Base-by-base conservation (phyloP, 2,329 filamentous ascomycete genomes). In the Ascochyta viciae-villosae region DNA sequence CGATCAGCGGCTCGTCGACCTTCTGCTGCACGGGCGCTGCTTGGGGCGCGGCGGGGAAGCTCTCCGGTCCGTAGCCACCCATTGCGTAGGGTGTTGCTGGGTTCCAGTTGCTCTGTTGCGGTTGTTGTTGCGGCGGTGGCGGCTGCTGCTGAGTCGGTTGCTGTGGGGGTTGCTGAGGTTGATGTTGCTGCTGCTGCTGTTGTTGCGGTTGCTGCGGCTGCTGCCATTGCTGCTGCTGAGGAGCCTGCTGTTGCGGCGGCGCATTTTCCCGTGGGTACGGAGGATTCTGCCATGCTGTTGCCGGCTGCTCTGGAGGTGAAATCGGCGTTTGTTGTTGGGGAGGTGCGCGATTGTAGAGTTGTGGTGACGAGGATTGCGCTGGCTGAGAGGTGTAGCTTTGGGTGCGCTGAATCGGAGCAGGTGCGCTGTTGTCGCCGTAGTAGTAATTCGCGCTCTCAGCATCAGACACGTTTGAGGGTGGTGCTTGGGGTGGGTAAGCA, bases 1-100 rank as follows among this genome's bases (percentile, higher is more conserved):
- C 91, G 75, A 95, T 95, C 68, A 95, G 77, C 55, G 87, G 89
- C 76, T 94, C 91, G 75, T 94, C 90, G 1, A 79, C 82, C 63
- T 82, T 78, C 16, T 79, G 75, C 38, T 79, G 76, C 51, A 74
- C 70, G 48, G 84, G 86, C 26, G 64, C 66, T 12, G 70, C 41
- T 34, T 87, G 84, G 15, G 87, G 87, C 26, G 85, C 86, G 2
- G 84, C 80, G 1, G 89, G 89, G 67, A 91, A 91, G 76, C 81
- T 53, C 75, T 72, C 66, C 69, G 80, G 68, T 68, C 80, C 53
- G 73, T 79, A 61, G 61, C 74, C 54, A 68, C 76, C 61, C 68
- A 72, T 63, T 64, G 78, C 62, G 76, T 73, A 76, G 4, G 73
- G 75, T 10, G 53, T 56, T 13, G 70, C 73, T 3, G 70, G 71